phyloP scores from a whole-genome alignment of 139 green algal species.

The Chlorella sp. region DNA sequence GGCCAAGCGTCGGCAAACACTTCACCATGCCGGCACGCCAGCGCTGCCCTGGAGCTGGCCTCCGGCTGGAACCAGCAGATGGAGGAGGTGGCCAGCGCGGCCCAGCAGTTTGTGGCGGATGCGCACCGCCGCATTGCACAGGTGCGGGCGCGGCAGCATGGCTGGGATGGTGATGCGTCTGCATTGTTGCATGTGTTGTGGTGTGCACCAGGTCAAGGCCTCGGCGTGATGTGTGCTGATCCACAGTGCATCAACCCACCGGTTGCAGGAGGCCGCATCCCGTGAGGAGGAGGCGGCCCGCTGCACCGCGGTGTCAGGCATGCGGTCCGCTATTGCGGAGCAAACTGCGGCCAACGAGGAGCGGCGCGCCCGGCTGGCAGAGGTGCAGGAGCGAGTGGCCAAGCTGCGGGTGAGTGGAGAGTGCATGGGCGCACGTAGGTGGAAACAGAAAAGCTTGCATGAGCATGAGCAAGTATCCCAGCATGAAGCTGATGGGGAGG shows the following conservation, averaged over 20 bases:
- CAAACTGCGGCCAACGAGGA: conserved; percentile 23
- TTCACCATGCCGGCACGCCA: conserved; percentile 42
- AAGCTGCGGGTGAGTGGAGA: conserved; percentile 9
- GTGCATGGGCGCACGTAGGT: too few relatives aligned
- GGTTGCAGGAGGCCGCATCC: neutral
- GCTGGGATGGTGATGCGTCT: too few relatives aligned
- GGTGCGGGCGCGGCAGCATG: neutral
- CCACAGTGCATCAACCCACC: neutral
- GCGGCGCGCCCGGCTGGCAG: conserved; percentile 40
- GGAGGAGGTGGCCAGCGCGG: conserved; percentile 5
- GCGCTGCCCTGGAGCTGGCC: conserved; percentile 29
- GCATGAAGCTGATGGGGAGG: too few relatives aligned
- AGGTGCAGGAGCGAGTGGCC: conserved; percentile 22
- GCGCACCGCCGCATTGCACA: conserved; percentile 23
- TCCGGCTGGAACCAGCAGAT: conserved; percentile 7
- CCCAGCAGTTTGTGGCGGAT: conserved; percentile 27
- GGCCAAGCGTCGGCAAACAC: too few relatives aligned
- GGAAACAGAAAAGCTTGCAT: too few relatives aligned
- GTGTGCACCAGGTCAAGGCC: too few relatives aligned
- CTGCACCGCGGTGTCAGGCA: conserved; percentile 2
- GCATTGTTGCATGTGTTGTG: too few relatives aligned
- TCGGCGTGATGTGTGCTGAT: too few relatives aligned
- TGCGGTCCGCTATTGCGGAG: conserved; percentile 7
- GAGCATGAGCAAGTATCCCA: too few relatives aligned
- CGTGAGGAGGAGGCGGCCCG: conserved; percentile 7